Base-by-base conservation (phyloP, 768 basidiomycete genomes). In the Lactifluus echinatus region DNA sequence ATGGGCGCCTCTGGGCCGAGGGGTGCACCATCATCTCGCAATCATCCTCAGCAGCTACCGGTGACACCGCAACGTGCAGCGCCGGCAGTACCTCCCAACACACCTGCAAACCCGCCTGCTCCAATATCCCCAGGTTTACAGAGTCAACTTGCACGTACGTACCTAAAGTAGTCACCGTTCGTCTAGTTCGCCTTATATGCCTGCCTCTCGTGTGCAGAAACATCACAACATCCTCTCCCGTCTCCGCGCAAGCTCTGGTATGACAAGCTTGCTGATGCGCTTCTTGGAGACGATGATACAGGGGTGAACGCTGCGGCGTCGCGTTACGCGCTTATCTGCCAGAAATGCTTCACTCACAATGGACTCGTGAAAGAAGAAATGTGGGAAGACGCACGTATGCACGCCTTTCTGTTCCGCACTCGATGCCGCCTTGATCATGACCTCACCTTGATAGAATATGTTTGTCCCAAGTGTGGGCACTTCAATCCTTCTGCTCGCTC, bases 301-400 rank as follows among this genome's bases (percentile, higher is more conserved):
- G 61, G 64, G 36, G 65, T 67, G 11, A 70, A 68, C 26, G 68
- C 70, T 46, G 66, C 74, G 21, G 59, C 79, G 65, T 64, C 75
- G 68, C 68, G 80, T 66, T 95, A 90, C 64, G 93, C 93, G 2
- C 78, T 94, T 48, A 93, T 95, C 46, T 95, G 93, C 70, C 83
- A 84, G 63, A 83, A 82, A 60, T 95, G 93, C 66, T 94, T 88
- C 65, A 72, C 81, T 21, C 93, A 94, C 67, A 95, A 95, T 59
- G 93, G 93, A 3, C 76, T 96, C 2, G 88, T 91, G 10, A 84
- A 85, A 65, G 90, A 91, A 67, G 81, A 76, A 44, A 76, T 84
- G 68, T 93, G 86, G 81, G 84, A 87, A 59, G 83, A 87, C 60
- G 79, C 85, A 28, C 88, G 93, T 94, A 64, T 70, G 90, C 82